These are phyloP conservation scores for Ramaria sp. DNA, from an alignment of 768 basidiomycete species.

Conservation along the genomic window DNA sequence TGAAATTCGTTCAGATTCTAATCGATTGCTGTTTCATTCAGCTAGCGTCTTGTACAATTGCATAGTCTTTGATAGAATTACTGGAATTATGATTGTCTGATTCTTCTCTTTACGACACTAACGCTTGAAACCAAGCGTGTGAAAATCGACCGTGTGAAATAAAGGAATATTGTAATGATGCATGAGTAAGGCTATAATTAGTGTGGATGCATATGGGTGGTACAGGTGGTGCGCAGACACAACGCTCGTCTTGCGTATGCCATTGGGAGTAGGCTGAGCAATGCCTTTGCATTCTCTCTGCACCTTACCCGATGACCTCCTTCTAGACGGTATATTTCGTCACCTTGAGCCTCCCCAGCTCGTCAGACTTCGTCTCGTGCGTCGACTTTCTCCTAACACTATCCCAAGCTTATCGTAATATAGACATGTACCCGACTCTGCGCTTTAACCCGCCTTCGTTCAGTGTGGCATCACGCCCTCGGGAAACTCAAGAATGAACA, in stretches of 20 bases:
- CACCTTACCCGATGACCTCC: slow-evolving; percentile 2
- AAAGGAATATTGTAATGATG: too few species aligned
- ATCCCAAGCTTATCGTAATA: not conserved
- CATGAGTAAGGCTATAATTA: not conserved
- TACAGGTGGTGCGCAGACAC: not conserved
- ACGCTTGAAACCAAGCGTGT: too few species aligned
- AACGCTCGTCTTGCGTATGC: slow-evolving; percentile 2
- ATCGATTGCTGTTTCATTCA: too few species aligned
- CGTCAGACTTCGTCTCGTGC: slow-evolving; percentile 8
- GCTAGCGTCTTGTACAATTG: too few species aligned
- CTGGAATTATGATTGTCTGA: too few species aligned
- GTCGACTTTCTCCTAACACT: not conserved
- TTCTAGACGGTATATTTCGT: slow-evolving; percentile 7
- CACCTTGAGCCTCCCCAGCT: slow-evolving; percentile 5
- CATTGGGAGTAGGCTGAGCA: slow-evolving; percentile 2
- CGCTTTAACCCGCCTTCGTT: slow-evolving; percentile 2
- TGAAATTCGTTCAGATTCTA: too few species aligned
- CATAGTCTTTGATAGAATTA: too few species aligned
- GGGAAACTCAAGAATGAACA: slow-evolving; percentile 3
- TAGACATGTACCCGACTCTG: slow-evolving; percentile 5
- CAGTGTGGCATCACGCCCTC: slow-evolving; percentile 3
- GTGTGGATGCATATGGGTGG: not conserved
- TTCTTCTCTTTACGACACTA: too few species aligned
- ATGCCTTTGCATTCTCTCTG: slow-evolving; percentile 8
- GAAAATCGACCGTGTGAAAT: too few species aligned